Conservation (phyloP, 441 rosid genomes). For the Euphorbia schlechtendalii region DNA sequence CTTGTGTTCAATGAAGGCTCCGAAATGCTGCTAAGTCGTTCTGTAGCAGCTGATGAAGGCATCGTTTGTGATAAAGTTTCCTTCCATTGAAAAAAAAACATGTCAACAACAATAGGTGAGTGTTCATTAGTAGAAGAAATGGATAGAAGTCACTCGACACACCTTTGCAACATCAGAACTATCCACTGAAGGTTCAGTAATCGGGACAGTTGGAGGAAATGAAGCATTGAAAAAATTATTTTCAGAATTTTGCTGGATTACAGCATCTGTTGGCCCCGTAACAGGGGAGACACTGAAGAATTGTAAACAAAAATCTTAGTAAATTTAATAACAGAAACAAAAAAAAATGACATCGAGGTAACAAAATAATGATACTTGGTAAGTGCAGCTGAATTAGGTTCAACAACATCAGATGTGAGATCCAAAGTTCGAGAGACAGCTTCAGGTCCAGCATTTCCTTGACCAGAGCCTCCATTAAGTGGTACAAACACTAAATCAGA, state of each 20-base stretch:
- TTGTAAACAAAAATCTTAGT: constrained; percentile 7
- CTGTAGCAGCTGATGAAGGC: constrained; percentile 51
- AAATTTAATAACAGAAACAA: constrained; percentile 6
- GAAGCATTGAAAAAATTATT: constrained; percentile 37
- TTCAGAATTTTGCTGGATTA: constrained; percentile 41
- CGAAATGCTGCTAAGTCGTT: constrained; percentile 46
- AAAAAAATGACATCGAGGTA: constrained; percentile 8
- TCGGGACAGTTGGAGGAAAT: constrained; percentile 42
- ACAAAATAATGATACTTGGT: constrained; percentile 40
- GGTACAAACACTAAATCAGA: constrained; percentile 56
- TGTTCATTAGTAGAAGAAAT: constrained; percentile 13
- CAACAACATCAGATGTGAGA: constrained; percentile 55
- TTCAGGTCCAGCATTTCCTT: constrained; percentile 51
- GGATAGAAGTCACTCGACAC: constrained; percentile 15
- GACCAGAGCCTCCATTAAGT: constrained; percentile 37
- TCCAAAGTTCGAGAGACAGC: constrained; percentile 53
- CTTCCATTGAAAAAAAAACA: constrained; percentile 29
- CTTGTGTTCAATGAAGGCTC: constrained; percentile 79
- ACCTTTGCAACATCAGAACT: constrained; percentile 55
- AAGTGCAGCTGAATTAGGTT: constrained; percentile 47
- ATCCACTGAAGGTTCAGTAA: constrained; percentile 51
- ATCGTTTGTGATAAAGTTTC: constrained; percentile 50
- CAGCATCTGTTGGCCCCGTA: constrained; percentile 51
- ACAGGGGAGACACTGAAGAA: constrained; percentile 49
- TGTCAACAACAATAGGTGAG: constrained; percentile 16